Evolutionary conservation across 768 basidiomycete genomes (phyloP).

Genomic region (Leccinellum rugosiceps): DNA sequence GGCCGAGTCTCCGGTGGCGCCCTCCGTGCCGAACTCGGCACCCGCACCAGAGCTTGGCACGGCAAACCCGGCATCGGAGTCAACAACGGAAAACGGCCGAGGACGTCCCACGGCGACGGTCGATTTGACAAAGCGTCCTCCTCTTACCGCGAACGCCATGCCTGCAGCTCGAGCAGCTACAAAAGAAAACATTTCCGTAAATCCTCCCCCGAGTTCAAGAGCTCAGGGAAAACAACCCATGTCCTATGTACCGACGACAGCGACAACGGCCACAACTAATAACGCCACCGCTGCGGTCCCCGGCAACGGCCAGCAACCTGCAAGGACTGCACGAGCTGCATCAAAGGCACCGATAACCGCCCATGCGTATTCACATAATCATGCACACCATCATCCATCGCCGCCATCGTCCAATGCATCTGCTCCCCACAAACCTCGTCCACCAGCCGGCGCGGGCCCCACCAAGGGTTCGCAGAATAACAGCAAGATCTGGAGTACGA

Average conservation of each 20-base stretch:
- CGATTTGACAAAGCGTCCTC: constrained; percentile 37
- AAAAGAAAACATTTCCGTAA: constrained; percentile 33
- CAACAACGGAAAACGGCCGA: constrained; percentile 32
- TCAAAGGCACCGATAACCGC: constrained; percentile 56
- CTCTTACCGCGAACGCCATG: constrained; percentile 41
- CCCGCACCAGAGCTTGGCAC: constrained; percentile 15
- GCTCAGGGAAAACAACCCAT: constrained; percentile 93
- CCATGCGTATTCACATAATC: constrained; percentile 49
- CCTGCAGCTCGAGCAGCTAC: constrained; percentile 40
- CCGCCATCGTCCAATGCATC: constrained; percentile 36
- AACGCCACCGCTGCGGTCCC: constrained; percentile 33
- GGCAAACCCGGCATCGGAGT: constrained; percentile 32
- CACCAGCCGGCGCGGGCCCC: constrained; percentile 26
- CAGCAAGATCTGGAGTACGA: constrained; percentile 94
- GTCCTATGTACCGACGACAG: constrained; percentile 49
- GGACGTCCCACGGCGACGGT: constrained; percentile 31
- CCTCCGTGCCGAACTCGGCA: constrained; percentile 29
- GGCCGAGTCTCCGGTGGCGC: constrained; percentile 24
- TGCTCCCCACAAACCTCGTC: constrained; percentile 29
- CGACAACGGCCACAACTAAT: constrained; percentile 27
- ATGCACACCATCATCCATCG: constrained; percentile 53
- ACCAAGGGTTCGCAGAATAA: constrained; percentile 38
- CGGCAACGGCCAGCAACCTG: constrained; percentile 32
- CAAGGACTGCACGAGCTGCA: constrained; percentile 45
- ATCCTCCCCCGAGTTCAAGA: constrained; percentile 68